Base-by-base conservation (phyloP, 192 early-diverging fungal species). In the Geranomyces michiganensis region DNA sequence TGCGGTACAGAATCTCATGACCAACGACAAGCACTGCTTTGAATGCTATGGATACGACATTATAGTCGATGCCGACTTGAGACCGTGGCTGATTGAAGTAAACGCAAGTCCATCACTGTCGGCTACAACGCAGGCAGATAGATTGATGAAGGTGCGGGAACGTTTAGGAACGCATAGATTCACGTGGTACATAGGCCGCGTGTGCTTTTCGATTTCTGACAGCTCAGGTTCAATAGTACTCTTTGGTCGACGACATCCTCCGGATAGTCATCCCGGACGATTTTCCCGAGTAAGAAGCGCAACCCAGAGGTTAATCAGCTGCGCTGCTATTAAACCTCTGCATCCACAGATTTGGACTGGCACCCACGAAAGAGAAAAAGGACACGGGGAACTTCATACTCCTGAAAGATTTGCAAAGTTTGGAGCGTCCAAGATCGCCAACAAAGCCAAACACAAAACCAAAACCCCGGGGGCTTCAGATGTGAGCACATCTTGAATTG, bases 41-140 rank as follows among this genome's bases (percentile, higher is more conserved):
- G 85, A 87, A 59, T 78, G 85, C 55, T 87, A 87, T 62, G 85
- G 85, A 9, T 87, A 87, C 59, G 85, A 87, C 70, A 82, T 87
- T 14, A 78, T 87, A 45, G 73, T 87, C 30, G 85, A 87, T 55
- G 65, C 70, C 13, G 65, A 81, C 47, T 67, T 87, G 47, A 70
- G 83, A 32, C 85, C 85, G 46, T 87, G 85, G 85, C 58, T 87
- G 49, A 87, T 87, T 70, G 51, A 87, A 56, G 85, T 87, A 26
- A 87, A 87, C 62, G 85, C 85, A 2, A 82, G 82, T 10, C 85
- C 85, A 14, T 71, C 66, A 7, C 62, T 87, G 32, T 67, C 75
- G 14, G 85, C 81, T 43, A 87, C 85, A 12, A 87, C 85, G 2
- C 44, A 30, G 12, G 79, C 72, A 70, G 85, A 87, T 65, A 71